These are phyloP conservation scores for Talaromyces thailandensis DNA, from an alignment of 495 filamentous ascomycete genomes.

Conservation along the genomic window DNA sequence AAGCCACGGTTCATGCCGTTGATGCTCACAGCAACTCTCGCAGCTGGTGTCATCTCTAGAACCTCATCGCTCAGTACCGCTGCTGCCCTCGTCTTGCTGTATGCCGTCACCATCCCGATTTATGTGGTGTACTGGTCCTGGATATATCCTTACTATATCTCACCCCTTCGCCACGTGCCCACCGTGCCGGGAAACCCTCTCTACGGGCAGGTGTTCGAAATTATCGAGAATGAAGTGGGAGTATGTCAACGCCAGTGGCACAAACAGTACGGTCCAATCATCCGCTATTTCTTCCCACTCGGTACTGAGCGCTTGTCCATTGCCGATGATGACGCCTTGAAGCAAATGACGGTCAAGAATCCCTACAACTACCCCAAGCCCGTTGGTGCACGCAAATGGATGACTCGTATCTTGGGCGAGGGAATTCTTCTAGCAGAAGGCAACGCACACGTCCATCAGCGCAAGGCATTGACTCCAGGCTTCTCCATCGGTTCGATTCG, in stretches of 20 bases:
- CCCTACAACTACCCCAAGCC: conserved; percentile 47
- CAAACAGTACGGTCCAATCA: conserved; percentile 27
- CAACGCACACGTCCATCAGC: conserved; percentile 32
- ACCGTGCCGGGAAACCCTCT: conserved; percentile 33
- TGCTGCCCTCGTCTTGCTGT: conserved; percentile 3
- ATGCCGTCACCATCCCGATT: neutral
- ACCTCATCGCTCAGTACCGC: neutral
- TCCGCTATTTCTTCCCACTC: conserved; percentile 38
- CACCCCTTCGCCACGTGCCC: conserved; percentile 32
- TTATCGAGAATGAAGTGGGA: conserved; percentile 28
- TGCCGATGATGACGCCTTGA: conserved; percentile 33
- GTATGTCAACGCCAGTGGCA: conserved; percentile 33
- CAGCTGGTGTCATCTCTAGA: conserved; percentile 4
- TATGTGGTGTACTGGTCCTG: conserved; percentile 29
- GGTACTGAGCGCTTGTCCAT: conserved; percentile 33
- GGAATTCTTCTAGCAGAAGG: conserved; percentile 40
- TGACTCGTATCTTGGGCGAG: conserved; percentile 38
- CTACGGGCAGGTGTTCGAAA: conserved; percentile 31
- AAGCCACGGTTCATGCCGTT: conserved; percentile 6
- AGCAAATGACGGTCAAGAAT: conserved; percentile 41
- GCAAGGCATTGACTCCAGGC: conserved; percentile 35
- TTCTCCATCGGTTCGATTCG: conserved; percentile 38
- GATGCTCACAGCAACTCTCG: conserved; percentile 3
- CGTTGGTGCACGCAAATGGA: conserved; percentile 38
- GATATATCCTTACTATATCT: conserved; percentile 32